Evolutionary conservation across 805 yeast genomes (phyloP), one percentile per base, ranked within the genome.

Genomic region (Pichia phayaonensis): DNA sequence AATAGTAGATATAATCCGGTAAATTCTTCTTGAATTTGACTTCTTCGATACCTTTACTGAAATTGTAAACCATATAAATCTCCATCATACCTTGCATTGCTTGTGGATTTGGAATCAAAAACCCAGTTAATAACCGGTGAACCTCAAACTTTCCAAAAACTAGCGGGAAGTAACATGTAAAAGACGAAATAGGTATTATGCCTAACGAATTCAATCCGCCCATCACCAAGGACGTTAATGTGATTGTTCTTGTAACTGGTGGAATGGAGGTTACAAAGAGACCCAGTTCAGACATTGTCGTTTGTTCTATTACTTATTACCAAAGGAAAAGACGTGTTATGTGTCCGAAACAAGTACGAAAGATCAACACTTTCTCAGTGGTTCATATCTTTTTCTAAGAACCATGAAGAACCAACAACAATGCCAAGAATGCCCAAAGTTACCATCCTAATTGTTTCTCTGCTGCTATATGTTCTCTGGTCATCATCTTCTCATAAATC

Each of bases 161-260:
- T 2, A 42, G 18, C 0, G 61, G 62, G 71, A 74, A 71, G 29
- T 54, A 47, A 36, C 67, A 65, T 15, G 57, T 54, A 45, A 66
- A 64, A 0, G 59, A 47, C 2, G 56, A 40, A 27, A 56, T 56
- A 12, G 57, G 50, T 22, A 64, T 47, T 26, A 68, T 43, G 2
- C 66, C 66, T 23, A 73, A 58, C 4, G 72, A 62, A 36, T 63
- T 63, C 21, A 71, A 51, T 2, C 79, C 71, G 2, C 76, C 72
- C 47, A 73, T 70, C 13, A 72, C 64, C 23, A 78, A 67, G 1
- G 83, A 67, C 3, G 75, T 60, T 39, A 80, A 66, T 2, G 81
- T 77, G 48, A 82, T 66, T 43, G 75, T 72, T 53, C 86, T 68
- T 4, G 87, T 81, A 24, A 81, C 79, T 4, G 85, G 83, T 1